Evolutionary conservation across 805 yeast genomes (phyloP).

Genomic region (Sugiyamaella marilandica): DNA sequence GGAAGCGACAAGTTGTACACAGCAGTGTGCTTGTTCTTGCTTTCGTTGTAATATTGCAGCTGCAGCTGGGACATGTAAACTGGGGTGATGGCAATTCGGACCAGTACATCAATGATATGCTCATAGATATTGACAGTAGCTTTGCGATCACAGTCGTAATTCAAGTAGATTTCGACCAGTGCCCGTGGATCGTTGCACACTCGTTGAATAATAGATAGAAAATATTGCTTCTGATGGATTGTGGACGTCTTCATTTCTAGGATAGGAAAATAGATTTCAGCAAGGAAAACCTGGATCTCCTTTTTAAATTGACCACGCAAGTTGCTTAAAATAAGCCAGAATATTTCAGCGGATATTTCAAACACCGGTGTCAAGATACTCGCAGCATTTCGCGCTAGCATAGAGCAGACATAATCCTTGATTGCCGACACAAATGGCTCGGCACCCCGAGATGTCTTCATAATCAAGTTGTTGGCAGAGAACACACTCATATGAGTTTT

Average conservation of each 20-base stretch:
- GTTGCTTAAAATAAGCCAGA: slow-evolving; percentile 82
- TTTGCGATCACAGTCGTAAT: slow-evolving; percentile 86
- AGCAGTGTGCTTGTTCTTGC: slow-evolving; percentile 46
- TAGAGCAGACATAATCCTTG: slow-evolving; percentile 75
- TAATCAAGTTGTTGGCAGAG: slow-evolving; percentile 38
- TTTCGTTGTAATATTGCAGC: slow-evolving; percentile 49
- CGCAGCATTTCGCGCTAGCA: slow-evolving; percentile 87
- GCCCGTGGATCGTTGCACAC: slow-evolving; percentile 85
- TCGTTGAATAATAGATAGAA: slow-evolving; percentile 73
- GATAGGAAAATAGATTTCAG: slow-evolving; percentile 90
- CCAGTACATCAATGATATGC: slow-evolving; percentile 69
- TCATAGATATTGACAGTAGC: slow-evolving; percentile 82
- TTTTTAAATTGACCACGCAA: slow-evolving; percentile 83
- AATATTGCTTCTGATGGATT: slow-evolving; percentile 85
- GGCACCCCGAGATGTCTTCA: slow-evolving; percentile 32
- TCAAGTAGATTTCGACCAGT: slow-evolving; percentile 84
- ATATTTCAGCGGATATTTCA: slow-evolving; percentile 86
- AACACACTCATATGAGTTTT: slow-evolving; percentile 83
- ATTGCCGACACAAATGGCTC: slow-evolving; percentile 70
- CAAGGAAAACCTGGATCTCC: slow-evolving; percentile 90
- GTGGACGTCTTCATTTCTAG: slow-evolving; percentile 89
- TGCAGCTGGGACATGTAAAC: slow-evolving; percentile 71
- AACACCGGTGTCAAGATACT: slow-evolving; percentile 87
- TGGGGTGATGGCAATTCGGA: slow-evolving; percentile 62
- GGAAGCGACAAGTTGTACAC: slow-evolving; percentile 70